phyloP scores from a whole-genome alignment of 257 asterid species.

The Nemophila menziesii region DNA sequence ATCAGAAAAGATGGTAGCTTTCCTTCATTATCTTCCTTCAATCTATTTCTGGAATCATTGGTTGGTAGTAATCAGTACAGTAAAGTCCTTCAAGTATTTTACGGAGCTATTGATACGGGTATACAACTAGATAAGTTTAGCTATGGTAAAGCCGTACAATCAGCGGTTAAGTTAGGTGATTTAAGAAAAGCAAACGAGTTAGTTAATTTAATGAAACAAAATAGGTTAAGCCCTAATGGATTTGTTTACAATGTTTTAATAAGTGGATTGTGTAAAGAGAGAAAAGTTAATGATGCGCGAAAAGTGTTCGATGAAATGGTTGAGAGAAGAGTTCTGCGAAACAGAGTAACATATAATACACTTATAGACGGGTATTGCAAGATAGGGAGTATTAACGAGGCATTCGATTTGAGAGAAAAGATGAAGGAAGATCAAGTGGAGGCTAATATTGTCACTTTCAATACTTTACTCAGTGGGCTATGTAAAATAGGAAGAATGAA shows the following conservation, averaged over 20 bases:
- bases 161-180: conserved; percentile 58
- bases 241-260: conserved; percentile 78
- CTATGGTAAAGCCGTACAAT: conserved; percentile 63
- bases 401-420: conserved; percentile 37
- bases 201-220: conserved; percentile 32
- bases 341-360: conserved; percentile 52
- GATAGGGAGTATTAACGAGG: conserved; percentile 44
- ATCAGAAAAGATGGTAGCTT: conserved; percentile 35
- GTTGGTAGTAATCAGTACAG: conserved; percentile 27
- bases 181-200: conserved; percentile 37
- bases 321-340: conserved; percentile 32
- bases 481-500: conserved; percentile 59
- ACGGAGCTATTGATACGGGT: conserved; percentile 38
- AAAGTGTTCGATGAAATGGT: conserved; percentile 71
- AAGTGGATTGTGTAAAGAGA: conserved; percentile 66
- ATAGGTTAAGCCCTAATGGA: conserved; percentile 28
- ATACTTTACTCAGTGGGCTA: conserved; percentile 57
- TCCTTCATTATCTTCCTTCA: conserved; percentile 45
- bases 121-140: conserved; percentile 44
- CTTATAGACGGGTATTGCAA: conserved; percentile 75
- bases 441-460: conserved; percentile 52
- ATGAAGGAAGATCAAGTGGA: conserved; percentile 45
- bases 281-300: conserved; percentile 47
- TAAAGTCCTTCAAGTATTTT: conserved; percentile 33
- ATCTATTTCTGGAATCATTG: conserved; percentile 46